phyloP scores from a whole-genome alignment of 495 filamentous ascomycete genomes.

The Penicillium bovifimosum region DNA sequence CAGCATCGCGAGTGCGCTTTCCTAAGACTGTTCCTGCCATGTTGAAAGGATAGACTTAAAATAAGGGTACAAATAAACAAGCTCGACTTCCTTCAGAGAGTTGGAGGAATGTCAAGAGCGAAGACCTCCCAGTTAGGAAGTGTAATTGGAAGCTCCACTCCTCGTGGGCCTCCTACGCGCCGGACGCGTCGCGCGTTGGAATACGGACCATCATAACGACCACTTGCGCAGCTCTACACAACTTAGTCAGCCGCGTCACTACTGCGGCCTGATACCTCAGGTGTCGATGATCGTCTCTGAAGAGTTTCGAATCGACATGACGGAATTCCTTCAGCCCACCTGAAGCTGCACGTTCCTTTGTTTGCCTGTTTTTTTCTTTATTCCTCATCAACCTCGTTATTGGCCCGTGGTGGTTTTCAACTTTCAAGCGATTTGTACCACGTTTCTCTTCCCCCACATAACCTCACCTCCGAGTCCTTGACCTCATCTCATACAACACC shows the following conservation, averaged over 20 bases:
- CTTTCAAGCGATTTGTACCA: constrained; percentile 41
- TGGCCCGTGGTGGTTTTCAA: constrained; percentile 1
- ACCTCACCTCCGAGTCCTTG: constrained; percentile 2
- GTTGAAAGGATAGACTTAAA: background rate
- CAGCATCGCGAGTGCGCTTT: constrained; percentile 58
- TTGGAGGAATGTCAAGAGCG: constrained; percentile 6
- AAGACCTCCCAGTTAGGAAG: constrained; percentile 7
- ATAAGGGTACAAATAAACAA: constrained; percentile 4
- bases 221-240: background rate
- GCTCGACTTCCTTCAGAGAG: background rate
- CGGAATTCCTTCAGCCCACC: background rate
- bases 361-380: background rate
- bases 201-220: background rate
- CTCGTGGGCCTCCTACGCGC: background rate
- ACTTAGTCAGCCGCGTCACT: constrained; percentile 6
- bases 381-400: background rate
- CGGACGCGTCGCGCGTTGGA: constrained; percentile 13
- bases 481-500: constrained; percentile 4
- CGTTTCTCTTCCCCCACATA: constrained; percentile 16
- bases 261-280: background rate
- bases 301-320: background rate
- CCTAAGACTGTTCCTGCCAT: constrained; percentile 58
- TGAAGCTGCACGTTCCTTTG: background rate
- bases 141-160: constrained; percentile 7
- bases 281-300: constrained; percentile 4